Evolutionary conservation across 768 basidiomycete genomes (phyloP), one percentile per base, ranked within the genome.

Genomic region (Suillus alpinus): DNA sequence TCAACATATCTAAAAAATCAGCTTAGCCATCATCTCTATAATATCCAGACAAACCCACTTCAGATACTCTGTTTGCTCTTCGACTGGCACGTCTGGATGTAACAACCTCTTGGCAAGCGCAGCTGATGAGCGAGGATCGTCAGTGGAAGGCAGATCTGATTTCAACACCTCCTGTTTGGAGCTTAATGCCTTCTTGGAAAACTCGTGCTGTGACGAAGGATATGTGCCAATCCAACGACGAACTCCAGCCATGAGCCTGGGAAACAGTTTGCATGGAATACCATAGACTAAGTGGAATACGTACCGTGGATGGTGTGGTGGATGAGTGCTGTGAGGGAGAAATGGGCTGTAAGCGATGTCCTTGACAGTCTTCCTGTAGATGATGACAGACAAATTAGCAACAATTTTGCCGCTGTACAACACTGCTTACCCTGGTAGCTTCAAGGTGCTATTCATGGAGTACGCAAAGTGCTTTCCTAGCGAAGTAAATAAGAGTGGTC

Each of bases 401-500:
- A 16, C 10, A 26, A 3, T 26, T 37, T 26, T 5, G 16, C 4
- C 4, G 3, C 53, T 26, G 36, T 23, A 55, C 6, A 18, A 23
- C 9, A 55, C 62, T 36, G 59, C 87, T 57, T 64, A 90, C 92
- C 90, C 91, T 34, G 91, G 90, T 2, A 93, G 78, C 69, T 91
- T 92, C 53, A 90, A 73, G 4, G 92, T 94, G 65, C 89, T 91
- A 63, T 93, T 94, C 89, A 95, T 94, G n/a, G 87, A 89, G 75
- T 88, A 95, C 12, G 91, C 92, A 74, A 95, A 95, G 69, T 94
- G 93, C 69, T 93, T 91, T 18, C 88, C 89, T 57, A 95, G 75
- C 5, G 88, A 87, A 0, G 94, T 95, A 75, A 94, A 94, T 55
- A 94, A 70, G 58, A 87, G 72, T 10, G 94, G 94, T 6, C 92